Base-by-base conservation (phyloP, 306 rosid species). In the Cucumis sativus region DNA sequence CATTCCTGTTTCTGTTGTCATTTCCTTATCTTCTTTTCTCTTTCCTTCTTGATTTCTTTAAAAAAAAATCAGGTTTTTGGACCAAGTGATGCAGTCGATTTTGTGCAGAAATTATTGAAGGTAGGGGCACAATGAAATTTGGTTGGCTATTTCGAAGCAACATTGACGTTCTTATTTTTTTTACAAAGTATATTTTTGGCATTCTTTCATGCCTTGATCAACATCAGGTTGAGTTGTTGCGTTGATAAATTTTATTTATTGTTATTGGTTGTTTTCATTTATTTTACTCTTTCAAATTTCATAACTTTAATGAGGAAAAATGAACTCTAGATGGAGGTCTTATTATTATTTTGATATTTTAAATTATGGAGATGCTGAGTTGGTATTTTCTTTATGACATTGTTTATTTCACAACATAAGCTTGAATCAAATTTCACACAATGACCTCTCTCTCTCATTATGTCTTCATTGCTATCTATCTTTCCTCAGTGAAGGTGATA, bases 81-180 rank as follows among this genome's bases (percentile, higher is more conserved):
- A 85, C 98, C 98, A 68, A 88, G 92, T 80, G 96, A 93, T 82
- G 98, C 98, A 63, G 93, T 91, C 64, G 89, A 84, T 74, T 93
- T 93, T 89, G 98, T 91, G 79, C 92, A 86, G 81, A 91, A 89
- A 81, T 84, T 86, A 62, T 80, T 89, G 85, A 86, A 85, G 85
- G 98, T 91, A 82, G 76, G 91, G 60, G 62, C 61, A 28, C 30
- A 8, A 25, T 15, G 60, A 14, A 7, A 47, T 71, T 71, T 47
- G 37, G 20, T 69, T 23, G 75, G 58, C 75, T n/a, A 15, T 25
- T 40, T 45, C 57, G 13, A 45, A 45, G 33, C 21, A 17, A 68
- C 18, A 5, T 5, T 69, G 75, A 3, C 52, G 8, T 63, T 63
- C 7, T 63, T 63, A 6, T 35, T 30, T 33, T 16, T 66, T 28